Conservation (phyloP, 495 filamentous ascomycete species). For the Sordaria brevicollis region DNA sequence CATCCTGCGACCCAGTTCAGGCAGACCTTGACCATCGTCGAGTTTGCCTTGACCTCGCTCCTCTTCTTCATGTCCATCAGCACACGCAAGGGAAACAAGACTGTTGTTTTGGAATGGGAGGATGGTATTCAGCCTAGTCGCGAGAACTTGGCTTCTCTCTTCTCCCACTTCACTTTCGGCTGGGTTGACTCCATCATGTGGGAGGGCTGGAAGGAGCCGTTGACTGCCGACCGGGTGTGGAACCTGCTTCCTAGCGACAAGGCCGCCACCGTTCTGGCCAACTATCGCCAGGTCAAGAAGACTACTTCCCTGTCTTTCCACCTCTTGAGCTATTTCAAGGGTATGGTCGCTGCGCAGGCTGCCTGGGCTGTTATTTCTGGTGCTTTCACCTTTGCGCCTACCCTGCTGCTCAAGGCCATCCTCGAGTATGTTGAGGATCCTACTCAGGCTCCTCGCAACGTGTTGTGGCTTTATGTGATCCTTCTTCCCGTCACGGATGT, state of each 20-base stretch:
- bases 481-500: conserved; percentile 73
- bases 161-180: conserved; percentile 77
- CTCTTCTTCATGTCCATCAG: conserved; percentile 65
- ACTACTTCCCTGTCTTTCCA: conserved; percentile 72
- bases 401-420: conserved; percentile 80
- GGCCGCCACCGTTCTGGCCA: conserved; percentile 61
- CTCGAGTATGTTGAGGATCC: conserved; percentile 88
- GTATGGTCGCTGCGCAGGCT: conserved; percentile 65
- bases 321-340: conserved; percentile 73
- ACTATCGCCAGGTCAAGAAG: conserved; percentile 79
- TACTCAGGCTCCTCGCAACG: conserved; percentile 64
- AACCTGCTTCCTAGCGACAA: conserved; percentile 83
- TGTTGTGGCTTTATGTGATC: conserved; percentile 93
- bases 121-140: conserved; percentile 73
- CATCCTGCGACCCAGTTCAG: conserved; percentile 57
- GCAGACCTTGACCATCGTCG: conserved; percentile 49
- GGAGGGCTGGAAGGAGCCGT: conserved; percentile 80
- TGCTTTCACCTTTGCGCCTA: conserved; percentile 80
- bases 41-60: conserved; percentile 65
- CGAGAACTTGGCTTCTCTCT: conserved; percentile 76
- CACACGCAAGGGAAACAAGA: conserved; percentile 86
- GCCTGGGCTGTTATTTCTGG: conserved; percentile 69
- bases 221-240: conserved; percentile 82
- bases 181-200: conserved; percentile 89
- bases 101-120: conserved; percentile 76